Conservation (phyloP, 1,139 yeast species). For the Yamadazyma diospyri region DNA sequence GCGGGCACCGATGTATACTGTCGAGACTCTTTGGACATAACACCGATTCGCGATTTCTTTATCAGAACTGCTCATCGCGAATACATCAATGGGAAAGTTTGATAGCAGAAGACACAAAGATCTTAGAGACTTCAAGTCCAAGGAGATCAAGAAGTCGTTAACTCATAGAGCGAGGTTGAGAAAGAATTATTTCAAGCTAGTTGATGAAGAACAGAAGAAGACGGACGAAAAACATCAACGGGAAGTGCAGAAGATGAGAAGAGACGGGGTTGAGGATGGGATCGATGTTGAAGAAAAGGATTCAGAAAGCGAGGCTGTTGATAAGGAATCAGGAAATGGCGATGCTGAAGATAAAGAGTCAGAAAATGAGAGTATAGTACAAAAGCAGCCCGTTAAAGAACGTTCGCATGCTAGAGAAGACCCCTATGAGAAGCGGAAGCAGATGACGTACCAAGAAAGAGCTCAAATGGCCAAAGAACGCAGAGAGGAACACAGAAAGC, state of each 20-base stretch:
- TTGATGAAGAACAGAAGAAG: conserved; percentile 52
- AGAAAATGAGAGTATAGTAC: conserved; percentile 14
- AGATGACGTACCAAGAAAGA: conserved; percentile 43
- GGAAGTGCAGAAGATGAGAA: conserved; percentile 7
- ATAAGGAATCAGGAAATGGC: conserved; percentile 3
- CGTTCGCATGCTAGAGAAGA: conserved; percentile 2
- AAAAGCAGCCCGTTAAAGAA: not conserved
- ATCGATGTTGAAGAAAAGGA: not conserved
- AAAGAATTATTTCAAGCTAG: conserved; percentile 74
- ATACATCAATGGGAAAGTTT: conserved; percentile 13
- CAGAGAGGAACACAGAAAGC: conserved; percentile 35
- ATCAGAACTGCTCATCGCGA: conserved; percentile 12
- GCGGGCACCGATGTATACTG: conserved; percentile 14
- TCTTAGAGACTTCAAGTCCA: conserved; percentile 38
- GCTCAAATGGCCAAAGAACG: conserved; percentile 42
- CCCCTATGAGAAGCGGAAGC: conserved; percentile 5
- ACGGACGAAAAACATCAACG: conserved; percentile 36
- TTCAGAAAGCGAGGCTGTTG: conserved; percentile 2
- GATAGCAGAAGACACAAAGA: conserved; percentile 26
- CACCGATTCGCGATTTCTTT: too few relatives aligned
- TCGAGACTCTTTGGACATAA: conserved; percentile 4
- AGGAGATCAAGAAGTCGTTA: conserved; percentile 72
- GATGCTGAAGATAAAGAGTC: conserved; percentile 11
- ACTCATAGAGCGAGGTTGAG: conserved; percentile 80
- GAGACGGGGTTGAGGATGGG: conserved; percentile 8